phyloP scores from a whole-genome alignment of 148 eudicot species.

The Spergularia bocconei region DNA sequence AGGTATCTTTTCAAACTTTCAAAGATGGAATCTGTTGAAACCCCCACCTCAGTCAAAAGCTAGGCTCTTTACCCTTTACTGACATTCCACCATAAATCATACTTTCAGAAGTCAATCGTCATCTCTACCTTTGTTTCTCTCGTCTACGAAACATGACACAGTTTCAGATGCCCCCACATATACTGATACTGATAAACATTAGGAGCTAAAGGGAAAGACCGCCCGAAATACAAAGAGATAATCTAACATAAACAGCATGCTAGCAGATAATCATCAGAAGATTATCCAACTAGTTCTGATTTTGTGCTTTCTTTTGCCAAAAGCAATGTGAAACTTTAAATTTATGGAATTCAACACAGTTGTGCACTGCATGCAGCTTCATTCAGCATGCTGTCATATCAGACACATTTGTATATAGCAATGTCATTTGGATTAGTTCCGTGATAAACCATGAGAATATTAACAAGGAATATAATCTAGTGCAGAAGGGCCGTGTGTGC shows the following conservation, averaged over 20 bases:
- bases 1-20: constrained; percentile 29
- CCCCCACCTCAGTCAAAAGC: constrained; percentile 30
- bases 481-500: background rate
- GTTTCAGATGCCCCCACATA: too few species aligned
- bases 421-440: constrained; percentile 9
- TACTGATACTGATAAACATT: too few species aligned
- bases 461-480: constrained; percentile 19
- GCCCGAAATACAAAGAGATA: too few species aligned
- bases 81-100: constrained; percentile 20
- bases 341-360: background rate
- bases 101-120: background rate
- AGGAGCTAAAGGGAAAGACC: too few species aligned
- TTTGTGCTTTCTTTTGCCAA: too few species aligned
- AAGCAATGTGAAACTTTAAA: background rate
- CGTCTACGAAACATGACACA: too few species aligned
- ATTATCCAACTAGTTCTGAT: background rate
- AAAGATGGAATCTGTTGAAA: constrained; percentile 27
- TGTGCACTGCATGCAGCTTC: constrained; percentile 4
- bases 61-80: constrained; percentile 14
- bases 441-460: background rate
- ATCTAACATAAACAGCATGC: background rate
- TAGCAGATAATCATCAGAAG: background rate
- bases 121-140: background rate
- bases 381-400: constrained; percentile 18
- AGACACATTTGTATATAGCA: background rate